phyloP scores from a whole-genome alignment of 495 filamentous ascomycete genomes.

The Hypoxylon perforatum region DNA sequence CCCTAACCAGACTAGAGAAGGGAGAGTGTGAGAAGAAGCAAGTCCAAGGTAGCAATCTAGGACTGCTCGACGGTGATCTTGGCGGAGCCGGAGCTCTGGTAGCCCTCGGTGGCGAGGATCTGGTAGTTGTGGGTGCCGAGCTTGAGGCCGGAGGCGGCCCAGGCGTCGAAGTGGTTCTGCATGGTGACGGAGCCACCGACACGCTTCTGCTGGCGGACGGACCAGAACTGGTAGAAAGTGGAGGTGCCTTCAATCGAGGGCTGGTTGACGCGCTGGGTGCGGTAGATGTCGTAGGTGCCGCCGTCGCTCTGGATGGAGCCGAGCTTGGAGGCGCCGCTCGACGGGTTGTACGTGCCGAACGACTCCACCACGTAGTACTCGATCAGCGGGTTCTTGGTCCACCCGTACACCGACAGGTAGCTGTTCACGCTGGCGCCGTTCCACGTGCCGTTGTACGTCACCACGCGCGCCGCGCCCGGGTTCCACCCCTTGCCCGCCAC shows the following conservation, averaged over 20 bases:
- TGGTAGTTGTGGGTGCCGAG: slow-evolving; percentile 68
- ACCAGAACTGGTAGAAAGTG: slow-evolving; percentile 70
- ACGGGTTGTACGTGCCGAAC: slow-evolving; percentile 67
- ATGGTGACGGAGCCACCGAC: slow-evolving; percentile 61
- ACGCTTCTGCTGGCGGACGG: slow-evolving; percentile 60
- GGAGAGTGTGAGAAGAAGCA: no score
- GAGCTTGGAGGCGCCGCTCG: slow-evolving; percentile 57
- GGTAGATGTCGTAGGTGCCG: slow-evolving; percentile 72
- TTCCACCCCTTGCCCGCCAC: slow-evolving; percentile 74
- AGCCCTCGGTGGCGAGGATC: slow-evolving; percentile 69
- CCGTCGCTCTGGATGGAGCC: slow-evolving; percentile 70
- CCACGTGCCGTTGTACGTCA: slow-evolving; percentile 61
- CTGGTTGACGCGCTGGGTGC: slow-evolving; percentile 67
- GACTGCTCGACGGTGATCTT: slow-evolving; percentile 51
- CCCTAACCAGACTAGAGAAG: slow-evolving; percentile 21
- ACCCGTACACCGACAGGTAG: slow-evolving; percentile 70
- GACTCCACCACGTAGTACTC: slow-evolving; percentile 72
- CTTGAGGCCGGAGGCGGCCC: slow-evolving; percentile 61
- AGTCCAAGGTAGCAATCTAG: not conserved
- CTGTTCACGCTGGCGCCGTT: slow-evolving; percentile 59
- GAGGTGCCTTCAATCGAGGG: slow-evolving; percentile 66
- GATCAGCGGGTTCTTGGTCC: slow-evolving; percentile 66
- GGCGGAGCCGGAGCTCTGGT: slow-evolving; percentile 58
- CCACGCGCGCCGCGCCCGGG: slow-evolving; percentile 57
- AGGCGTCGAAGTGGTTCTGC: slow-evolving; percentile 72